Evolutionary conservation across 2,329 filamentous ascomycete genomes (phyloP).

Genomic region (Bipolaris sorokiniana): DNA sequence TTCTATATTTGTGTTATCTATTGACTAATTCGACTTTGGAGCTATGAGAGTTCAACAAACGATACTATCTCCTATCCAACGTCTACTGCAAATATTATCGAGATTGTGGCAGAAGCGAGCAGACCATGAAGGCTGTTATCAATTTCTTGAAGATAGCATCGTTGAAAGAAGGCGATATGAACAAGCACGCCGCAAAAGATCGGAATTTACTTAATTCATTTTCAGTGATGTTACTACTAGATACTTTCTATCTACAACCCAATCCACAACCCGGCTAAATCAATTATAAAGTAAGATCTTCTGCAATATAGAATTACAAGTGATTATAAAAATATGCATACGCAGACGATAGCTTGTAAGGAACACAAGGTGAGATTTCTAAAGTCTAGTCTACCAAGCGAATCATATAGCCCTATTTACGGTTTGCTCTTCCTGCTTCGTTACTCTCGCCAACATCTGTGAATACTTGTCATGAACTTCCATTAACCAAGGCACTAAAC

Average conservation of each 20-base stretch:
- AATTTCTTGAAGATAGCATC: slow-evolving; percentile 3
- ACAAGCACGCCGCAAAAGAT: slow-evolving; percentile 1
- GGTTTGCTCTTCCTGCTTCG: slow-evolving; percentile 4
- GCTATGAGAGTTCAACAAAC: not conserved
- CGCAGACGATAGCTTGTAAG: not conserved
- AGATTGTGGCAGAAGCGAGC: not conserved
- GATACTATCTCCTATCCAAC: slow-evolving; percentile 5
- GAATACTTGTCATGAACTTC: slow-evolving; percentile 22
- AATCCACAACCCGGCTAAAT: too few relatives aligned
- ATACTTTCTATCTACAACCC: too few relatives aligned
- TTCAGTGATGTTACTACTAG: too few relatives aligned
- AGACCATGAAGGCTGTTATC: slow-evolving; percentile 2
- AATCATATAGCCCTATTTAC: not conserved
- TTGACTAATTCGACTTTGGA: not conserved
- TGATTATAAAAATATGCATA: not conserved
- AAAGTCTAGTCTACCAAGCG: not conserved
- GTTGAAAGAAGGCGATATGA: slow-evolving; percentile 8
- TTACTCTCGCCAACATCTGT: slow-evolving; percentile 9
- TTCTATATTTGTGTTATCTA: slow-evolving; percentile 1
- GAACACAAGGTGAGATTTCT: not conserved
- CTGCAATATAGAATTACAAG: too few relatives aligned
- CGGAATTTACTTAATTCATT: not conserved
- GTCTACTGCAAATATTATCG: slow-evolving; percentile 7
- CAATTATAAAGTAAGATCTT: too few relatives aligned
- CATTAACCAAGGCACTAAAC: slow-evolving; percentile 19